phyloP scores from a whole-genome alignment of 768 basidiomycete species.

The Cystobasidium ongulense region DNA sequence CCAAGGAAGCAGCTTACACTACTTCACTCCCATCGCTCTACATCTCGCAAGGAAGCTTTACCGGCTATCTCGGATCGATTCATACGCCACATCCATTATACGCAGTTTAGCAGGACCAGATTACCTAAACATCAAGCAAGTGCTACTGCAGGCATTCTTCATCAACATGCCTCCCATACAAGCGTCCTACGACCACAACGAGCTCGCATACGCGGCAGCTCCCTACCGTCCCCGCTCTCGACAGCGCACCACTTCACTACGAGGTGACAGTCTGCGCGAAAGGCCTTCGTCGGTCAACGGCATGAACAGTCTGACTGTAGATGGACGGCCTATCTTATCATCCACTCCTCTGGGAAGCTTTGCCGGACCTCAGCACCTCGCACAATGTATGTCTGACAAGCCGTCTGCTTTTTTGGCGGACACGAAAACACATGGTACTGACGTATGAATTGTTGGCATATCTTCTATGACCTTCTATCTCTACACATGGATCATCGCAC shows the following conservation, averaged over 20 bases:
- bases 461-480: not conserved
- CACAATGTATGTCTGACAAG: not conserved
- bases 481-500: too few species aligned
- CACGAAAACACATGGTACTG: too few species aligned
- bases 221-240: slow-evolving; percentile 4
- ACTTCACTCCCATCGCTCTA: not conserved
- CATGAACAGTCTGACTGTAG: not conserved
- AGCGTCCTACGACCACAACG: slow-evolving; percentile 11
- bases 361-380: not conserved
- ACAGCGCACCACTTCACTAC: slow-evolving; percentile 9
- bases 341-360: not conserved
- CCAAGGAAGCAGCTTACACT: not conserved
- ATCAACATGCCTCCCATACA: slow-evolving; percentile 20
- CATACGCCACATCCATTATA: not conserved
- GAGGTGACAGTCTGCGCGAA: not conserved
- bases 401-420: not conserved
- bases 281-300: not conserved
- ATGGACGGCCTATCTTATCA: not conserved
- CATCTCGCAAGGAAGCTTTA: not conserved
- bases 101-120: not conserved
- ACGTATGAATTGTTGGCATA: not conserved
- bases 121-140: not conserved
- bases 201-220: not conserved
- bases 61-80: not conserved
- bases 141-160: not conserved